Evolutionary conservation across 306 rosid genomes (phyloP).

Genomic region (Cucurbita moschata): DNA sequence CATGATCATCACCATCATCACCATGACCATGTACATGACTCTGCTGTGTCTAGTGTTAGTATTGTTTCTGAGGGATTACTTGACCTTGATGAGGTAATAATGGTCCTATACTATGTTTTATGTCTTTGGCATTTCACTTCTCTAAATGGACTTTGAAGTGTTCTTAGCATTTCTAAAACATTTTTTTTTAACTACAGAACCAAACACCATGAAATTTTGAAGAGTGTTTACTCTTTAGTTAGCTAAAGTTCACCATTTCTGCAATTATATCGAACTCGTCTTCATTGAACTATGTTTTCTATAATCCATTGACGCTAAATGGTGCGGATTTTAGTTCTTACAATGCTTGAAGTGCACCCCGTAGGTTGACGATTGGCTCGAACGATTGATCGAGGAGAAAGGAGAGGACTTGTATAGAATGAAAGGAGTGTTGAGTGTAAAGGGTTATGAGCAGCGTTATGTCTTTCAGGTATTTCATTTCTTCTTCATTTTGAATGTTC

Average conservation of each 20-base stretch:
- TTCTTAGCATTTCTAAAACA: not conserved
- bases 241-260: not conserved
- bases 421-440: constrained; percentile 72
- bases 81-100: constrained; percentile 73
- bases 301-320: not conserved
- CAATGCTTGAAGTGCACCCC: not conserved
- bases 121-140: not conserved
- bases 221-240: not conserved
- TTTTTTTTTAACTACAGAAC: not conserved
- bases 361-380: constrained; percentile 85
- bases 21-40: constrained; percentile 62
- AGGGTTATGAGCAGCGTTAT: constrained; percentile 56
- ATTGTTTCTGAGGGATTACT: constrained; percentile 72
- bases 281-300: not conserved
- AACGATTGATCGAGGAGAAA: constrained; percentile 72
- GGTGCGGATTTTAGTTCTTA: not conserved
- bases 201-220: not conserved
- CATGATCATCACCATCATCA: constrained; percentile 54
- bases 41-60: constrained; percentile 68
- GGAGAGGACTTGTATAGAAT: constrained; percentile 92
- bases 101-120: not conserved
- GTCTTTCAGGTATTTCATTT: constrained; percentile 56
- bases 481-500: not conserved
- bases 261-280: not conserved
- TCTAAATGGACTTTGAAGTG: not conserved